Base-by-base conservation (phyloP, 2,329 filamentous ascomycete species). In the Blumeria hordei region DNA sequence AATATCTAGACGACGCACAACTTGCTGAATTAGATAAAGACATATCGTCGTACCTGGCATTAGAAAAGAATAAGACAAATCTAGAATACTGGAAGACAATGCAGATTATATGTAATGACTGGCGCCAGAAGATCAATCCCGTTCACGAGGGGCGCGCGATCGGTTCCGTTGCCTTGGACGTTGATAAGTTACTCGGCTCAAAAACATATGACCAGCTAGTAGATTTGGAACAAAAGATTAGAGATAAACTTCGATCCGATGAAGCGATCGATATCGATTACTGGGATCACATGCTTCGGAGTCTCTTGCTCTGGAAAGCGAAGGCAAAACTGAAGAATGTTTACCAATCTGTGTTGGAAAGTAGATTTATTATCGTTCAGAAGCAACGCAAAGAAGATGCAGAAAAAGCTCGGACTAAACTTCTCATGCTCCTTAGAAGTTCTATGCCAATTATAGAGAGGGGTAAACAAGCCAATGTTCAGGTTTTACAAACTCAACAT, bases 191-290 rank as follows among this genome's bases (percentile, higher is more conserved):
- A 36, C 73, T 98, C 10, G 76, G 78, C 3, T 86, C 88, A 8
- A 98, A 98, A 70, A 78, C 81, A 14, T 80, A 86, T 62, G 82
- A 87, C 62, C 85, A 96, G 67, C 73, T 98, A n/a, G 83, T 88
- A 64, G 77, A 77, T 16, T 72, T 98, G 52, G 90, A 98, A 68
- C 77, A 74, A 59, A 88, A 96, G 69, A 92, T 98, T 67, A 80
- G 80, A 65, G 72, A 74, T 14, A 98, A 98, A 70, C 71, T 98
- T 51, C 75, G 81, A 54, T 93, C 87, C 7, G 82, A 94, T 64
- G 88, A 95, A 64, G 60, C 62, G 41, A 90, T 98, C 60, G 92
- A 98, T 67, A 87, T 85, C 2, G 92, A 98, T 68, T 98, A 96
- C 67, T 98, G 92, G 92, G 87, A 94, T 65, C 86, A 94, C 65